Conservation (phyloP, 768 basidiomycete genomes). For the Strobilomyces dryophilus region DNA sequence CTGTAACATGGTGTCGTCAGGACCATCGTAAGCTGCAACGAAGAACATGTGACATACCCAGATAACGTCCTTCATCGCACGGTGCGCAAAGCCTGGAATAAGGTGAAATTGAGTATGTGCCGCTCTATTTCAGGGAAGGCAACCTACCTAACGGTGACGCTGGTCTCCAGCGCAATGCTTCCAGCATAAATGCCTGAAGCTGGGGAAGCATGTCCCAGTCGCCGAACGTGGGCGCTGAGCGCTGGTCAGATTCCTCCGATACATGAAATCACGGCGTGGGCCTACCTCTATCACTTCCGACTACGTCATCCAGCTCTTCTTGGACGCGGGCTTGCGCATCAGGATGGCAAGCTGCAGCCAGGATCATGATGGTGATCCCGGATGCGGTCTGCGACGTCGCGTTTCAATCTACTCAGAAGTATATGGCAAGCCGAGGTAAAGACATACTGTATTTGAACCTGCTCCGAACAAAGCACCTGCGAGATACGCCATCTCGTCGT, state of each 20-base stretch:
- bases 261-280: neutral
- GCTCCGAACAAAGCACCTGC: conserved; percentile 58
- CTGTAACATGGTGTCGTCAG: neutral
- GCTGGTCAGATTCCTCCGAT: neutral
- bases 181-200: neutral
- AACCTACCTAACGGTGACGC: neutral
- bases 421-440: neutral
- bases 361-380: conserved; percentile 46
- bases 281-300: conserved; percentile 37
- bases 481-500: conserved; percentile 54
- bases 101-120: neutral
- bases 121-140: neutral
- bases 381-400: conserved; percentile 34
- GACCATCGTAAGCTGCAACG: neutral
- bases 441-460: conserved; percentile 47
- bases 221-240: neutral
- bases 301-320: conserved; percentile 48
- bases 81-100: neutral
- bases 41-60: neutral
- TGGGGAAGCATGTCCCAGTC: neutral
- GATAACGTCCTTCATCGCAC: neutral
- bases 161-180: neutral
- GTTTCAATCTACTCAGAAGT: neutral
- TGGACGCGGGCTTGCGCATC: conserved; percentile 47
- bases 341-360: conserved; percentile 53